A percentile compares a stretch with the other conserved stretches of the same genome.
These are phyloP conservation scores for Phoma sp. DNA, from an alignment of 2,329 filamentous ascomycete species.

Conservation along the genomic window DNA sequence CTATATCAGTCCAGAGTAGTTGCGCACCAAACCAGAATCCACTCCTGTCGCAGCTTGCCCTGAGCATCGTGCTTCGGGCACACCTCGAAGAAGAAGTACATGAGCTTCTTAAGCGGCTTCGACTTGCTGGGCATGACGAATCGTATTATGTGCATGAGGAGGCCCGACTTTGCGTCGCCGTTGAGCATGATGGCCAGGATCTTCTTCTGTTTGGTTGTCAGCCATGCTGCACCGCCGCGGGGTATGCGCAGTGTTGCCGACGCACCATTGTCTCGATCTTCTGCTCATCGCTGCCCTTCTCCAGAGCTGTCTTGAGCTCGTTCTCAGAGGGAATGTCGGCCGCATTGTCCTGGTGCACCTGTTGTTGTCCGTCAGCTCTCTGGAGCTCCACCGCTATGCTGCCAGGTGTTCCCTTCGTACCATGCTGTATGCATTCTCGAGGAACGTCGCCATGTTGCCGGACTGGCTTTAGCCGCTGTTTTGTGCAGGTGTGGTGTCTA, in stretches of 20 bases:
- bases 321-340: slow-evolving; percentile 89
- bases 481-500: slow-evolving; percentile 10
- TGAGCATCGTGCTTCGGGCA: slow-evolving; percentile 92
- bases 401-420: slow-evolving; percentile 52
- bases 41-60: slow-evolving; percentile 98
- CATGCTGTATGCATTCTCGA: slow-evolving; percentile 94
- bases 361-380: slow-evolving; percentile 40
- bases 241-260: slow-evolving; percentile 28
- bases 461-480: slow-evolving; percentile 12
- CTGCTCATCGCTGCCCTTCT: slow-evolving; percentile 91
- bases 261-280: slow-evolving; percentile 78
- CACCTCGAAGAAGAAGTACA: slow-evolving; percentile 99
- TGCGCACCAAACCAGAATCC: slow-evolving; percentile 94
- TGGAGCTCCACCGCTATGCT: slow-evolving; percentile 28
- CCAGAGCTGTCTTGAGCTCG: slow-evolving; percentile 90
- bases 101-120: slow-evolving; percentile 94
- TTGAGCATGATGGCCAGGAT: slow-evolving; percentile 98
- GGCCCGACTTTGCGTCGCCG: slow-evolving; percentile 90
- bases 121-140: slow-evolving; percentile 99
- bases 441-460: slow-evolving; percentile 85
- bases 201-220: slow-evolving; percentile 65
- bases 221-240: slow-evolving; percentile 61
- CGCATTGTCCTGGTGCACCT: slow-evolving; percentile 92
- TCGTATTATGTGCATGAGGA: slow-evolving; percentile 99
- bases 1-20: not conserved